Evolutionary conservation across 2,329 filamentous ascomycete genomes (phyloP).

Genomic region (Fusarium pseudoanthophilum): DNA sequence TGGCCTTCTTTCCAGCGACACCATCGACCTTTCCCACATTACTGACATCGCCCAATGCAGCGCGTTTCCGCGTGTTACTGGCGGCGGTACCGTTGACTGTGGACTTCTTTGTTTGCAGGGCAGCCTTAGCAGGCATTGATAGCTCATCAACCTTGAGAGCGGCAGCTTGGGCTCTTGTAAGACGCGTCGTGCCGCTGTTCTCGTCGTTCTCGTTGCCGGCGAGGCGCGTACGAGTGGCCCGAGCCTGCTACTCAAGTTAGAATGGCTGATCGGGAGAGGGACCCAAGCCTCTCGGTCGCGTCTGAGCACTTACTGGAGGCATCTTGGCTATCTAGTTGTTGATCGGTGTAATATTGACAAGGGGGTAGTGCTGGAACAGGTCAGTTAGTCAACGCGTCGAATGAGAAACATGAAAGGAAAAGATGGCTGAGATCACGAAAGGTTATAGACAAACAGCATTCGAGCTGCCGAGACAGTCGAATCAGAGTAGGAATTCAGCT

Average conservation of each 20-base stretch:
- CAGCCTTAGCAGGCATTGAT: constrained; percentile 67
- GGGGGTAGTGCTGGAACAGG: constrained; percentile 27
- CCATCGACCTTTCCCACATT: constrained; percentile 86
- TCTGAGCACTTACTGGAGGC: constrained; percentile 50
- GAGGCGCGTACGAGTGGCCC: constrained; percentile 77
- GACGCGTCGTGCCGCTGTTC: constrained; percentile 80
- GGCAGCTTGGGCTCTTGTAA: constrained; percentile 93
- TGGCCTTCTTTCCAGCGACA: constrained; percentile 79
- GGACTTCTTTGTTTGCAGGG: constrained; percentile 77
- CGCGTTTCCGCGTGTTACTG: constrained; percentile 73
- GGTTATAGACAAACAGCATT: constrained; percentile 13
- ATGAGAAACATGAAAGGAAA: constrained; percentile 11
- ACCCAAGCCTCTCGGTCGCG: constrained; percentile 19
- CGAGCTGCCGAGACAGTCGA: constrained; percentile 47
- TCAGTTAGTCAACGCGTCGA: constrained; percentile 44
- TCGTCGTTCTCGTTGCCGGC: constrained; percentile 95
- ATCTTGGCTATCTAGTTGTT: constrained; percentile 47
- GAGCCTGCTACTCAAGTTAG: constrained; percentile 61
- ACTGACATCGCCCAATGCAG: constrained; percentile 92
- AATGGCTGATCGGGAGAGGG: background rate
- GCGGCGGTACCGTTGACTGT: constrained; percentile 60
- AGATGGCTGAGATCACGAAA: constrained; percentile 14
- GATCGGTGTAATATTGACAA: constrained; percentile 37
- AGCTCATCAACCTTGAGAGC: constrained; percentile 74
- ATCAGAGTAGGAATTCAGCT: constrained; percentile 42